Evolutionary conservation across 2,329 filamentous ascomycete species (phyloP), one percentile per base, ranked within the genome.

Genomic region (Leptographium flavum): DNA sequence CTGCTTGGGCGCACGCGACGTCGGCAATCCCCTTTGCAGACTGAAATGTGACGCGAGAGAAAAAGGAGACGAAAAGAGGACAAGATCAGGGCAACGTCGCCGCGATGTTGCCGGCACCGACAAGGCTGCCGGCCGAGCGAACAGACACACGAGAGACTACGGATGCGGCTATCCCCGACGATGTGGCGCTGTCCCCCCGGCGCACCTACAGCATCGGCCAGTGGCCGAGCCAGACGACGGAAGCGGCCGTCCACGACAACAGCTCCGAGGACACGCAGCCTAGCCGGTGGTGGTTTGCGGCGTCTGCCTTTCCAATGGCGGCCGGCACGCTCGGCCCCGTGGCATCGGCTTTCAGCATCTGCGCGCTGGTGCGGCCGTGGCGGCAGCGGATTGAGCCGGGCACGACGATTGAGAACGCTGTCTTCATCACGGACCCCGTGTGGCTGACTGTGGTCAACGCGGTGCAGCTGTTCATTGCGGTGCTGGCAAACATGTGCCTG

Each of bases 271-370:
- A 37, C 14, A 25, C 33, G 10, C 15, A 42, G 39, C 32, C 39
- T n/a, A 76, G 72, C 46, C 73, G 73, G 19, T 80, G 74, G 74
- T 81, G 75, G 75, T 71, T 79, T 54, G 70, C 74, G 23, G 76
- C 74, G 3, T 74, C 76, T 1, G 75, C 73, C 10, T 79, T 88
- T 50, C 84, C 83, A 28, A 76, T 95, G 57, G 72, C 92, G 11
- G 86, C 87, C 2, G 87, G 86, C 30, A 87, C 87, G 0, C 73
- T 92, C 3, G 87, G 86, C 1, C 88, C 88, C 0, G 74, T 94
- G 10, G 88, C 88, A 3, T 94, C 88, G 47, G 79, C 92, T 27
- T 83, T 92, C 62, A 90, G 83, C 47, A 87, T 94, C 47, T 87
- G 83, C 49, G 85, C 87, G 8, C 69, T 94, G n/a, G 84, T 86